Evolutionary conservation across 176 grass and related monocot genomes (phyloP), one percentile per base, ranked within the genome.

Genomic region (Aegilops speltoides): DNA sequence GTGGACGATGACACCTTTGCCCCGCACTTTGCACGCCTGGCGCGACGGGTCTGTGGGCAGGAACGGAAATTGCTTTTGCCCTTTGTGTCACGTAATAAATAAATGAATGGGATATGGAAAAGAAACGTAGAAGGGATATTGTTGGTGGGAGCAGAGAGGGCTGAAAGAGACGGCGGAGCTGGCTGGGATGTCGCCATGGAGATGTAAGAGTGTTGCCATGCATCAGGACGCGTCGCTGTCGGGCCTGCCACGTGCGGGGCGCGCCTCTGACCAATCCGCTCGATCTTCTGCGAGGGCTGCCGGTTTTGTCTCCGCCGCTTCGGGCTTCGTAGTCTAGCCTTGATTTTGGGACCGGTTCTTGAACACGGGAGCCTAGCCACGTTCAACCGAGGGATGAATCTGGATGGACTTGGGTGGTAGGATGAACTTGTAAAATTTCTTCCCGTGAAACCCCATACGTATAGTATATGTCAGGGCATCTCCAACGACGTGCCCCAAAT

Each of bases 141-240:
- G 31, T 12, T 12, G 69, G 20, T 10, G 34, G 81, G 50, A 32
- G 50, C 76, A 65, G 8, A 4, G 8, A 31, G 23, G 2, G 3
- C 15, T n/a, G 74, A 61, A 1, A 41, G 59, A 67, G 38, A 64
- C 6, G 26, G 79, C 50, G 59, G 0, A 46, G 16, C 50, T 54
- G 50, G 50, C 0, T 10, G 7, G 72, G 89, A 87, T 91, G 89
- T 91, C 89, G 85, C 89, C 89, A 91, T 91, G 37, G 59, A 1
- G 74, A 3, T 83, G 89, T 90, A 90, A 90, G 43, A 12, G 59
- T 90, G 89, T 87, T 74, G 89, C 33, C 89, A 91, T 91, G 60
- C 46, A 19, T 3, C 17, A 13, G 36, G 79, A 79, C 4, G 59
- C 41, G 89, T 90, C 80, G 65, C 74, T 83, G 75, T 76, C 73